Percentiles rank a stretch among this genome's conserved stretches.
These are phyloP conservation scores for Daedaleopsis sinensis DNA, from an alignment of 768 basidiomycete genomes.

Conservation along the genomic window DNA sequence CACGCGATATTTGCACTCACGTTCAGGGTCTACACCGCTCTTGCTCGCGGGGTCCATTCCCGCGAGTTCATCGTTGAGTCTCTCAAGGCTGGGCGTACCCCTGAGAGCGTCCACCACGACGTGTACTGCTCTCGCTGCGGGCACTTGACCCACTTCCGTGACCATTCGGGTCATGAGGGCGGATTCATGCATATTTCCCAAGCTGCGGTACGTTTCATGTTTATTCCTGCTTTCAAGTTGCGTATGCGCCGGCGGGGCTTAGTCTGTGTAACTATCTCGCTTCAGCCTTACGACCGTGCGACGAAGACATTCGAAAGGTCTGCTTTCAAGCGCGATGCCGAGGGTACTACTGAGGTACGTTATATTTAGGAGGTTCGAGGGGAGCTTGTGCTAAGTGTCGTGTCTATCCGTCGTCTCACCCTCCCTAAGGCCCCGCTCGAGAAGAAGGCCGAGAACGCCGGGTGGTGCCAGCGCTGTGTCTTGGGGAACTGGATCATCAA, in stretches of 20 bases:
- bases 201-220: constrained; percentile 6
- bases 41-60: constrained; percentile 17
- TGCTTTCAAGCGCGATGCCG: not conserved
- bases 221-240: not conserved
- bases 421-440: not conserved
- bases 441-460: not conserved
- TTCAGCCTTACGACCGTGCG: constrained; percentile 6
- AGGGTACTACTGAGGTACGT: not conserved
- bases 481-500: not conserved
- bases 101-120: constrained; percentile 20
- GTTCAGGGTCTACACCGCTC: constrained; percentile 17
- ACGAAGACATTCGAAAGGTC: constrained; percentile 1
- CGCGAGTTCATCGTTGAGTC: constrained; percentile 19
- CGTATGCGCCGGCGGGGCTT: not conserved
- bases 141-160: constrained; percentile 8
- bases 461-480: not conserved
- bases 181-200: constrained; percentile 4
- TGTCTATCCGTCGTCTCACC: not conserved
- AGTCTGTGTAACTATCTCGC: too few species aligned
- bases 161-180: constrained; percentile 6
- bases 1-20: not conserved
- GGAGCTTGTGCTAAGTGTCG: not conserved
- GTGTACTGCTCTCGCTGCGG: constrained; percentile 24
- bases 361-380: too few species aligned
- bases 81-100: constrained; percentile 9